Conservation (phyloP, 257 asterid genomes). For the Prunella vulgaris region DNA sequence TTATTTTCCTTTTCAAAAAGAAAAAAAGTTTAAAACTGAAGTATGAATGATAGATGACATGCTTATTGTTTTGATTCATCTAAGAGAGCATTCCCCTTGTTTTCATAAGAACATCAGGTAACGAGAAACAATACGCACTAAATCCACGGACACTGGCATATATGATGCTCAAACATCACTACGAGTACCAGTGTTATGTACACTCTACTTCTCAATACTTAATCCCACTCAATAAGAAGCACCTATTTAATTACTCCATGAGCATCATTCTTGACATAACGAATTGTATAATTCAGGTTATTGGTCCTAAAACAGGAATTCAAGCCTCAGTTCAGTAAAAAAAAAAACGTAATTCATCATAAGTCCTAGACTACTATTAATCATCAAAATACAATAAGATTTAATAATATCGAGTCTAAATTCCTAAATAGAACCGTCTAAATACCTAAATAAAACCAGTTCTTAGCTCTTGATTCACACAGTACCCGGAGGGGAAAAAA, state of each 20-base stretch:
- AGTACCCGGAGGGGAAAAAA: not conserved
- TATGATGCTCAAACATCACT: not conserved
- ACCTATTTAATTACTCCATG: not conserved
- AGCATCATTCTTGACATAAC: not conserved
- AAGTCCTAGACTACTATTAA: not conserved
- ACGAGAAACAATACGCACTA: slow-evolving; percentile 8
- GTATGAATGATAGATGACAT: not conserved
- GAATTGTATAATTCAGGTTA: not conserved
- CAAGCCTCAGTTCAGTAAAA: not conserved
- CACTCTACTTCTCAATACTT: not conserved
- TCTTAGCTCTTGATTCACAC: slow-evolving; percentile 9
- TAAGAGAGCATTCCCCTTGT: not conserved
- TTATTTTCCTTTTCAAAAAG: not conserved
- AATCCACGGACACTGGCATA: not conserved
- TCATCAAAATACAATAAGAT: not conserved
- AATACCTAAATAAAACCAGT: slow-evolving; percentile 8
- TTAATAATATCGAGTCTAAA: not conserved
- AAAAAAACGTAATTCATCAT: not conserved
- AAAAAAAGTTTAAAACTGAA: not conserved
- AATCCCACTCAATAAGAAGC: not conserved
- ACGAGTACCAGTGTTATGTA: not conserved
- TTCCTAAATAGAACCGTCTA: not conserved
- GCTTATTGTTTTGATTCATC: not conserved
- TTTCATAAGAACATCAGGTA: not conserved
- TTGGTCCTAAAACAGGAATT: not conserved